Evolutionary conservation across 371 early-diverging fungal species (phyloP), one percentile per base, ranked within the genome.

Genomic region (Coemansia linderi): DNA sequence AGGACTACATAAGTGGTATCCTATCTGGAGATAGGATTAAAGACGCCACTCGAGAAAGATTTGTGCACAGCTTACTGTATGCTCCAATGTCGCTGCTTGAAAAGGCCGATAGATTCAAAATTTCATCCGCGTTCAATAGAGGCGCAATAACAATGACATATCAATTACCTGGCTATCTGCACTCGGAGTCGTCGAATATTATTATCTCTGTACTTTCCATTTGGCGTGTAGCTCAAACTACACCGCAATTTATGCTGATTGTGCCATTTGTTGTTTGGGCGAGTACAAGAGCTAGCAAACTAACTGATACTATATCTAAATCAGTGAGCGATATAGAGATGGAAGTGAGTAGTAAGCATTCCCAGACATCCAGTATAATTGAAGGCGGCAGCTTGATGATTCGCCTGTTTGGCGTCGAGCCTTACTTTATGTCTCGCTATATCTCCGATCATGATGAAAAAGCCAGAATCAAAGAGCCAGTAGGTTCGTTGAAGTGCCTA

Each of bases 211-310:
- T 50, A 9, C 39, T 66, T 31, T 27, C 62, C 1, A 15, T 60
- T 1, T 71, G 61, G 48, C 37, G 54, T 7, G 40, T 61, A 15
- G 62, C 37, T 5, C 5, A 19, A 9, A 56, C 24, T 38, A 27
- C 69, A 3, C 71, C 71, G 15, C 58, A 19, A 5, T 31, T 71
- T 7, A 12, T 71, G 13, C 1, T 71, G 12, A 27, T 41, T 29
- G 39, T 48, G 24, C 73, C 73, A 1, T 7, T 61, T 61, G 33
- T 64, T 12, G 57, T 44, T 15, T 73, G 65, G 72, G 56, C 59
- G 0, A 13, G 50, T 50, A 27, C 24, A 50, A 15, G 24, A 12
- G 13, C 27, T 24, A 15, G 50, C 7, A 22, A 19, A 1, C 9
- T 59, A 19, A 17, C 41, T 41, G 36, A 27, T 17, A 9, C 60